Evolutionary conservation across 2,329 filamentous ascomycete genomes (phyloP), one percentile per base, ranked within the genome.

Genomic region (Huntiella omanensis): DNA sequence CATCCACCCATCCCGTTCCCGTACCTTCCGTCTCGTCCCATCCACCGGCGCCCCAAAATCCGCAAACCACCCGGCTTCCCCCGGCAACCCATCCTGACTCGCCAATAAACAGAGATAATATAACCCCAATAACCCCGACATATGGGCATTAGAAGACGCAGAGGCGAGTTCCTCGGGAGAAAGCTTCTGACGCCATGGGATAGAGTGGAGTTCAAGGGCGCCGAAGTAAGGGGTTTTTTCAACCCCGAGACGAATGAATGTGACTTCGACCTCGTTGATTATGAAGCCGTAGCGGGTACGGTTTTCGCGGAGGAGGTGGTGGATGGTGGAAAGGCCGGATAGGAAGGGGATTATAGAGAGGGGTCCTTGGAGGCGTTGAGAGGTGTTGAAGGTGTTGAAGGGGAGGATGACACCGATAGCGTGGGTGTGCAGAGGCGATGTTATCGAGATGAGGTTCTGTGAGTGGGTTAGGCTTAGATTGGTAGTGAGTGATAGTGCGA

Each of bases 231-330:
- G 87, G 1, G 77, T 76, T 36, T 69, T 64, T 56, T 70, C 79
- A 54, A 59, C 73, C 45, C 87, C 86, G 53, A 82, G 83, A 55
- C 87, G 83, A 1, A 94, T 85, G 54, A 91, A 77, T 35, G 95
- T 79, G 6, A 95, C 77, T 64, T 96, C 88, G 55, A 94, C 94
- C 64, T 95, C 88, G 1, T 85, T 95, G 57, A 95, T 77, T 61
- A 96, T 88, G 68, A 94, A 96, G 46, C 88, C 88, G 61, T 95
- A 96, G 49, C 88, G 79, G 59, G 84, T 92, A 53, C 79, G 78
- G 64, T 94, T 83, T 64, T 93, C 85, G 60, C 88, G 85, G 85
- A 95, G 94, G 57, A 80, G 78, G 58, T 83, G 75, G 62, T 96
- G 88, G 39, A 95, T 68, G 55, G 92, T 84, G 0, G 86, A 72